These are phyloP conservation scores for Chlamydomonas reinhardtii DNA, from an alignment of 163 green algal species.

Conservation along the genomic window DNA sequence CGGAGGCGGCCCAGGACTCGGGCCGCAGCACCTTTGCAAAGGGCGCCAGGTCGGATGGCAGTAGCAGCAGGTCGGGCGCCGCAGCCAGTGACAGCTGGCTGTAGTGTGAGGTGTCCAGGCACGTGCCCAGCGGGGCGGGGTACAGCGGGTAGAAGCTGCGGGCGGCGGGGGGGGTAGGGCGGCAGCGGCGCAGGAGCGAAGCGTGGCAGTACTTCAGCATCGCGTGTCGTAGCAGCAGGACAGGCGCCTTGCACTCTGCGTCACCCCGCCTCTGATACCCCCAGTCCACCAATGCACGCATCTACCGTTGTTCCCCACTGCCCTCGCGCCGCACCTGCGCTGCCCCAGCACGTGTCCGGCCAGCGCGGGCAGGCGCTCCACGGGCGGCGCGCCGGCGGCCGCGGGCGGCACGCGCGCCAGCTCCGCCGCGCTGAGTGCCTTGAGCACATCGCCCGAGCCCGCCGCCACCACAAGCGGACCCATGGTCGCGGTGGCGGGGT, in stretches of 20 bases:
- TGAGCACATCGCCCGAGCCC: slow-evolving; percentile 35
- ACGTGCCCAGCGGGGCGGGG: slow-evolving; percentile 70
- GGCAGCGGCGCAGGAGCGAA: too few species aligned
- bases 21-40: slow-evolving; percentile 77
- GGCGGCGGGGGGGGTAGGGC: not conserved
- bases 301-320: too few species aligned
- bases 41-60: slow-evolving; percentile 88
- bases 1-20: slow-evolving; percentile 10
- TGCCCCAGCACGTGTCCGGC: slow-evolving; percentile 77
- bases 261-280: too few species aligned
- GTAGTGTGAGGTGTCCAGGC: slow-evolving; percentile 76
- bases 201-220: too few species aligned
- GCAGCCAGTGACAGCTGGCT: slow-evolving; percentile 68
- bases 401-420: slow-evolving; percentile 64
- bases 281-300: too few species aligned
- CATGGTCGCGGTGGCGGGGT: slow-evolving; percentile 66
- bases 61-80: slow-evolving; percentile 83
- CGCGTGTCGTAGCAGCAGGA: too few species aligned
- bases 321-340: slow-evolving; percentile 59
- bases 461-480: slow-evolving; percentile 58
- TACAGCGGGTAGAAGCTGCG: slow-evolving; percentile 85
- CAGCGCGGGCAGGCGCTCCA: slow-evolving; percentile 73
- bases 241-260: too few species aligned
- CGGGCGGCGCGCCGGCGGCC: not conserved
- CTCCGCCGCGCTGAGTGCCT: slow-evolving; percentile 60